phyloP scores from a whole-genome alignment of 768 basidiomycete species.

The Russula griseocarnosa region DNA sequence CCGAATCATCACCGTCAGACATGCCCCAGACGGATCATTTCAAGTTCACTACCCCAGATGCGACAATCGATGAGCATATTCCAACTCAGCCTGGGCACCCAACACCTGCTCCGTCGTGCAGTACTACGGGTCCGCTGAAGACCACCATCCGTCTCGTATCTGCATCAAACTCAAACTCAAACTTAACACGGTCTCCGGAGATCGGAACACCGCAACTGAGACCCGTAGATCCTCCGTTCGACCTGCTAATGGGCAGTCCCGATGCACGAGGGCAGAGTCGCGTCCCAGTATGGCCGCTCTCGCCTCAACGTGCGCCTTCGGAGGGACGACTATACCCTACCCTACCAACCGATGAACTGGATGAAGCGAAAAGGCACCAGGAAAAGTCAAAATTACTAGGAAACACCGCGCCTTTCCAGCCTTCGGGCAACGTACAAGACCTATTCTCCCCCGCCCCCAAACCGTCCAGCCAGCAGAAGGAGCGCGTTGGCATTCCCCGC shows the following conservation, averaged over 20 bases:
- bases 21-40: conserved; percentile 49
- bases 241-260: conserved; percentile 60
- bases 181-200: conserved; percentile 14
- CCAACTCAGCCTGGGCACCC: conserved; percentile 57
- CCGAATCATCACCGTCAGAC: conserved; percentile 19
- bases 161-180: conserved; percentile 16
- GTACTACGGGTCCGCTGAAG: conserved; percentile 38
- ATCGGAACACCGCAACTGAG: conserved; percentile 58
- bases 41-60: conserved; percentile 41
- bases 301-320: conserved; percentile 32
- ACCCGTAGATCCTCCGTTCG: conserved; percentile 64
- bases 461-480: conserved; percentile 14
- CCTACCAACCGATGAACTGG: conserved; percentile 36
- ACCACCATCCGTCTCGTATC: conserved; percentile 49
- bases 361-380: conserved; percentile 31
- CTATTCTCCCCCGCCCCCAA: conserved; percentile 42
- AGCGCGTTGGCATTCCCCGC: conserved; percentile 30
- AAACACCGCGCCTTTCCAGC: conserved; percentile 29
- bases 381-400: conserved; percentile 41
- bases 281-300: conserved; percentile 42
- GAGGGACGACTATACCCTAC: conserved; percentile 40
- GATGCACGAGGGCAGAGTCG: conserved; percentile 26
- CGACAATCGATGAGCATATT: conserved; percentile 42
- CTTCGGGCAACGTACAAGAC: conserved; percentile 35
- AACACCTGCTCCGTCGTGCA: conserved; percentile 54